Percentiles rank a stretch among this genome's conserved stretches.
These are phyloP conservation scores for Boletus patriciae DNA, from an alignment of 768 basidiomycete species.

Conservation along the genomic window DNA sequence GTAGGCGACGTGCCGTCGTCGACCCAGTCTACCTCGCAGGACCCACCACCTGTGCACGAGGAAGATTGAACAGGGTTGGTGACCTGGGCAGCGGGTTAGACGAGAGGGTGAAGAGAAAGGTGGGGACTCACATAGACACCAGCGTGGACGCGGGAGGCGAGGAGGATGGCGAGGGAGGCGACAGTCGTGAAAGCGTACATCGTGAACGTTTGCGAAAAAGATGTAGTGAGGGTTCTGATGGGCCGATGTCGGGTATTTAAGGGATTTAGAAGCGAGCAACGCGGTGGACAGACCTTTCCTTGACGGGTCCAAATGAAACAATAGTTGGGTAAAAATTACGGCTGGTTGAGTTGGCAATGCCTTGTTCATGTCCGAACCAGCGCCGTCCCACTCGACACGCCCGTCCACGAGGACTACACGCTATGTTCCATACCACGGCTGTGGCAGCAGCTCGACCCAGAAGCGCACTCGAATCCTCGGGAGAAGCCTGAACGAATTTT, in stretches of 20 bases:
- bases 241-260: conserved; percentile 24
- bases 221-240: background rate
- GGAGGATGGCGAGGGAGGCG: conserved; percentile 21
- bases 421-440: conserved; percentile 3
- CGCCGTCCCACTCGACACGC: background rate
- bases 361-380: conserved; percentile 26
- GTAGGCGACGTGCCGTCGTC: conserved; percentile 61
- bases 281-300: conserved; percentile 6
- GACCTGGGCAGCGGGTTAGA: conserved; percentile 37
- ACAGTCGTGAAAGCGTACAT: conserved; percentile 17
- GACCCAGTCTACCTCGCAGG: conserved; percentile 58
- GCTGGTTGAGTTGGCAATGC: conserved; percentile 1
- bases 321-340: conserved; percentile 4
- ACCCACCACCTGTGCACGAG: conserved; percentile 52
- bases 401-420: conserved; percentile 20
- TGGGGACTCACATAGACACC: conserved; percentile 21
- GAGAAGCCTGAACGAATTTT: background rate
- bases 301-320: conserved; percentile 12
- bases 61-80: conserved; percentile 44
- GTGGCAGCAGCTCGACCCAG: background rate
- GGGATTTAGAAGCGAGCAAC: conserved; percentile 24
- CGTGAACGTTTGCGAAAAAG: conserved; percentile 6
- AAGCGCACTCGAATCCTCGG: too few relatives aligned
- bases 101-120: background rate
- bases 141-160: conserved; percentile 18